These are phyloP conservation scores for Camellia oleifera DNA, from an alignment of 179 eudicot genomes.

Conservation along the genomic window DNA sequence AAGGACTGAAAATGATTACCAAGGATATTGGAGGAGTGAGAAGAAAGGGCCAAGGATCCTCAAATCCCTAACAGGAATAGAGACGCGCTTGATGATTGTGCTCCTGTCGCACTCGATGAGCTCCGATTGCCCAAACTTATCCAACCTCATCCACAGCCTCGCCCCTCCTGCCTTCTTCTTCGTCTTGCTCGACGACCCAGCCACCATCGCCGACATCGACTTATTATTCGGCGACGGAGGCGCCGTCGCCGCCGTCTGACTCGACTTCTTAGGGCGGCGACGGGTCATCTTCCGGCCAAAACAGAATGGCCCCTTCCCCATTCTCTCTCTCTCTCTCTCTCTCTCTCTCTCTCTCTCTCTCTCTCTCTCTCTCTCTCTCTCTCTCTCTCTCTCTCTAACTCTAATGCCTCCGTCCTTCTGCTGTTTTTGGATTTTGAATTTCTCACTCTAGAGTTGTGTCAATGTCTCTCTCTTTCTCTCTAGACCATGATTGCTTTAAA, in stretches of 20 bases:
- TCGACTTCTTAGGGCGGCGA: conserved; percentile 28
- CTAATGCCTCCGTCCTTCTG: no score
- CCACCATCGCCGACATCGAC: conserved; percentile 16
- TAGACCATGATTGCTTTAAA: no score
- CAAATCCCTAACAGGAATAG: conserved; percentile 85
- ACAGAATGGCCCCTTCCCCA: conserved; percentile 38
- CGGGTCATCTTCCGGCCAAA: conserved; percentile 33
- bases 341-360: no score
- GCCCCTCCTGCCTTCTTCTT: conserved; percentile 82
- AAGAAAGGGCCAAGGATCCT: conserved; percentile 88
- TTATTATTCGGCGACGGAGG: background rate
- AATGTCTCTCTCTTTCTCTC: no score
- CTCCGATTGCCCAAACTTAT: conserved; percentile 66
- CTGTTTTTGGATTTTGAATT: no score
- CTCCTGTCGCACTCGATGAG: conserved; percentile 79
- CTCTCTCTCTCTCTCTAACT: no score
- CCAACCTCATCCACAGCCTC: conserved; percentile 88
- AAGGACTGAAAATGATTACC: conserved; percentile 34
- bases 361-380: no score
- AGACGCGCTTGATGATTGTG: conserved; percentile 58
- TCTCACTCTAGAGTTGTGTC: no score
- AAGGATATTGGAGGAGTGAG: conserved; percentile 76
- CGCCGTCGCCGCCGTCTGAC: background rate
- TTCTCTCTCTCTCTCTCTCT: no score
- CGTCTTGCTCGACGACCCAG: conserved; percentile 35